Evolutionary conservation across 441 rosid species (phyloP).

Genomic region (Erysimum cheiri): DNA sequence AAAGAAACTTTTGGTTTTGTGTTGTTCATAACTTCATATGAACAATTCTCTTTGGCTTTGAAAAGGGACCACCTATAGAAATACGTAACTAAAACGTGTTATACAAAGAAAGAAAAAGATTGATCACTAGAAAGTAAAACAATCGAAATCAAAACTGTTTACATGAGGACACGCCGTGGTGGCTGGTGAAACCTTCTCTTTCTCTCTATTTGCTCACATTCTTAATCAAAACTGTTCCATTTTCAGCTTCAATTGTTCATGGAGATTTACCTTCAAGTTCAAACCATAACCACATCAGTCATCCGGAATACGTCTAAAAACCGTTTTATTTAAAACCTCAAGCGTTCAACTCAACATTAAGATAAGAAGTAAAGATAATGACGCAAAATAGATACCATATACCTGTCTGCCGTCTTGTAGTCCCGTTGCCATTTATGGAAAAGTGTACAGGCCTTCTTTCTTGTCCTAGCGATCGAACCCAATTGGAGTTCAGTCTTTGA

Average conservation of each 20-base stretch:
- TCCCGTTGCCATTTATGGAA: slow-evolving; percentile 56
- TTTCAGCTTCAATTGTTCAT: slow-evolving; percentile 17
- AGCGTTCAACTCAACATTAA: slow-evolving; percentile 53
- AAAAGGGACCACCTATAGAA: too few relatives aligned
- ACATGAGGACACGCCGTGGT: slow-evolving; percentile 18
- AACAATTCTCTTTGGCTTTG: too few relatives aligned
- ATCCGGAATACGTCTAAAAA: slow-evolving; percentile 31
- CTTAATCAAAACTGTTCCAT: slow-evolving; percentile 23
- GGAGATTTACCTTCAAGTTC: slow-evolving; percentile 27
- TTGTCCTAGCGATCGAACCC: slow-evolving; percentile 54
- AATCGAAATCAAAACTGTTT: slow-evolving; percentile 9
- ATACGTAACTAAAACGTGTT: not conserved
- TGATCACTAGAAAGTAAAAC: slow-evolving; percentile 8
- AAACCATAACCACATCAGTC: slow-evolving; percentile 25
- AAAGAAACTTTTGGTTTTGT: too few relatives aligned
- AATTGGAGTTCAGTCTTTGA: slow-evolving; percentile 59
- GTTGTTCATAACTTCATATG: too few relatives aligned
- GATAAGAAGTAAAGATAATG: not conserved
- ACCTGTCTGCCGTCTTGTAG: slow-evolving; percentile 61
- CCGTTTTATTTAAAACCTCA: slow-evolving; percentile 38
- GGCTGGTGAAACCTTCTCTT: slow-evolving; percentile 14
- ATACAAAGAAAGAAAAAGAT: not conserved
- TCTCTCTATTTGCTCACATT: slow-evolving; percentile 25
- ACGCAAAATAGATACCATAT: slow-evolving; percentile 27
- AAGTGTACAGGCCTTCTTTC: slow-evolving; percentile 53